Evolutionary conservation across 352 stramenopile species (phyloP), one percentile per base, ranked within the genome.

Genomic region (Pythium chondricola): DNA sequence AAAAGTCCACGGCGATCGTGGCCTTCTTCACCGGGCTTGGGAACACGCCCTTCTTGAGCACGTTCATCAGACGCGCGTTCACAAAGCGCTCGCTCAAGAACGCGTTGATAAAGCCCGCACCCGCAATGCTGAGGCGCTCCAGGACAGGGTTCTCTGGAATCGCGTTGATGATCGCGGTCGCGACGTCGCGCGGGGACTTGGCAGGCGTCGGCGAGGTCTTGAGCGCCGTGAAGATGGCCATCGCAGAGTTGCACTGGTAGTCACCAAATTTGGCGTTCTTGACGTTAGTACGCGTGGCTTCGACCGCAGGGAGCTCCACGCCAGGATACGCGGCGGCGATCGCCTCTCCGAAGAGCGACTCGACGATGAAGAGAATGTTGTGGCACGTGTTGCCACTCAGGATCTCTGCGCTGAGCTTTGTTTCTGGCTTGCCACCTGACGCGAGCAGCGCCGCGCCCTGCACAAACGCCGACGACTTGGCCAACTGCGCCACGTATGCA

Each of bases 181-280:
- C 93, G 4, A 98, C 75, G 35, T 96, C 73, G 30, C 82, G 79
- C 0, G 94, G 91, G 27, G 72, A 83, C 55, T 85, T 68, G 20
- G 63, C 53, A 21, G 88, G 70, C 74, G 83, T 62, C 16, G 69
- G 59, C 62, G 81, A 73, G 59, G 64, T 89, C 69, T 98, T 98
- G n/a, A 99, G 82, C 41, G 76, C 81, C 52, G 96, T 97, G 67
- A 95, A 98, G 47, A 98, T 86, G 33, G 81, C 71, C 96, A 99
- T 99, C 50, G 95, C 88, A 24, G 84, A 95, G 73, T 98, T 99
- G 71, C 96, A 99, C 77, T 99, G 97, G 77, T 98, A 99, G 73
- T 99, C 97, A 38, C 82, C 82, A 52, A 91, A 91, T 55, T 86
- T 85, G 51, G 79, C 64, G 59, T 88, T 91, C 65, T 91, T 91